Percentiles rank a stretch among this genome's conserved stretches.
These are phyloP conservation scores for Globisporangium echinulatum DNA, from an alignment of 352 stramenopile genomes.

Conservation along the genomic window DNA sequence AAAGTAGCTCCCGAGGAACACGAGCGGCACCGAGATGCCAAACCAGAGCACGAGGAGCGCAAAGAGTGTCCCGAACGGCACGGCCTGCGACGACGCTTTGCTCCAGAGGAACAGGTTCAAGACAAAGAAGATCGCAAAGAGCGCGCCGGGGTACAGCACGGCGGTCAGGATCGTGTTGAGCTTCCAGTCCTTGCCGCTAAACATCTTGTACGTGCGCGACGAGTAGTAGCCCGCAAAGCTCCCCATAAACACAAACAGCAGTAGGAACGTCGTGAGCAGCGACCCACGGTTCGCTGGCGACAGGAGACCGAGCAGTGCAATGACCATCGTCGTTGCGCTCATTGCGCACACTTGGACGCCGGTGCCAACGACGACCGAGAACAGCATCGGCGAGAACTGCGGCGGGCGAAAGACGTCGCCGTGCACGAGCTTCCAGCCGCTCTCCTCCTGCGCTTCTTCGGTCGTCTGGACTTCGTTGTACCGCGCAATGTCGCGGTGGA, in stretches of 20 bases:
- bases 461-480: conserved; percentile 96
- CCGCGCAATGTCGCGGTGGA: conserved; percentile 96
- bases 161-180: conserved; percentile 95
- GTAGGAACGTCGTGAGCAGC: conserved; percentile 93
- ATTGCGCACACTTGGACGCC: conserved; percentile 95
- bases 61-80: conserved; percentile 96
- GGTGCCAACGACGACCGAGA: conserved; percentile 94
- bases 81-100: conserved; percentile 80
- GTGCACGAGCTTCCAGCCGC: conserved; percentile 95
- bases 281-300: conserved; percentile 96
- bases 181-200: conserved; percentile 97
- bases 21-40: conserved; percentile 95
- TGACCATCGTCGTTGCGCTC: conserved; percentile 93
- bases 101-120: conserved; percentile 95
- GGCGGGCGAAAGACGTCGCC: conserved; percentile 98
- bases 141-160: conserved; percentile 89
- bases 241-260: conserved; percentile 98
- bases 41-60: conserved; percentile 97
- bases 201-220: conserved; percentile 98
- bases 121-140: conserved; percentile 94
- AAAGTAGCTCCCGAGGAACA: conserved; percentile 98
- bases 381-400: conserved; percentile 89
- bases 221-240: conserved; percentile 96
- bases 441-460: conserved; percentile 94
- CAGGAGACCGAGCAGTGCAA: conserved; percentile 92